These are phyloP conservation scores for Calonectria pseudoturangicola DNA, from an alignment of 2,329 filamentous ascomycete species.

Conservation along the genomic window DNA sequence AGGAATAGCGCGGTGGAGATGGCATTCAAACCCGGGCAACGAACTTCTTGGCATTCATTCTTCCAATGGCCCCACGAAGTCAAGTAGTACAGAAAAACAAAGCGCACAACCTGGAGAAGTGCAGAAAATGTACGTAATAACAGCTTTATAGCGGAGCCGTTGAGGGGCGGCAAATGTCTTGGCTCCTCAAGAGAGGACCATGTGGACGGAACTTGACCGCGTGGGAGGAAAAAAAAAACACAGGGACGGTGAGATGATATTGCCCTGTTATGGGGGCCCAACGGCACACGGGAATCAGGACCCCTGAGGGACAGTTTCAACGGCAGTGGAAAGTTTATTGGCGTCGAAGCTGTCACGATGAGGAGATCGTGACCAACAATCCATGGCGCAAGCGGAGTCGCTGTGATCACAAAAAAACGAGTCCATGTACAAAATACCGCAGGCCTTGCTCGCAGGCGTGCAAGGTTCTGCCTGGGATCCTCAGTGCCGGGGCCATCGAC, in stretches of 20 bases:
- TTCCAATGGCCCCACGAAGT: not conserved
- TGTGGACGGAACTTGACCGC: constrained; percentile 44
- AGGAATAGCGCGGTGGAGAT: constrained; percentile 29
- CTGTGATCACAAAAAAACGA: constrained; percentile 37
- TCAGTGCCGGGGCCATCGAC: constrained; percentile 28
- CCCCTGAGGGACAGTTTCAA: constrained; percentile 23
- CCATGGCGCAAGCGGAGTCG: constrained; percentile 48
- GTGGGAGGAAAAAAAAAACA: not conserved
- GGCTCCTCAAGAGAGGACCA: constrained; percentile 25
- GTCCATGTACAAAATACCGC: constrained; percentile 49
- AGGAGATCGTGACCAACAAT: constrained; percentile 49
- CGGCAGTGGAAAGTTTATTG: constrained; percentile 42
- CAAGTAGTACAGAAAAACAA: constrained; percentile 20
- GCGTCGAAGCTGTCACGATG: constrained; percentile 37
- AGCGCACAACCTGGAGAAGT: constrained; percentile 31
- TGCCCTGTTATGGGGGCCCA: not conserved
- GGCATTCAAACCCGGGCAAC: constrained; percentile 28
- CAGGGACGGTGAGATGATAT: constrained; percentile 24
- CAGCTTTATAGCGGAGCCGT: constrained; percentile 36
- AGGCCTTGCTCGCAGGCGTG: constrained; percentile 39
- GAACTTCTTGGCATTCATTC: constrained; percentile 33
- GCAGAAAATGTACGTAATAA: constrained; percentile 41
- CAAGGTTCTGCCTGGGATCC: constrained; percentile 44
- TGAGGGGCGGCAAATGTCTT: constrained; percentile 33
- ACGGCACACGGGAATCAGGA: constrained; percentile 19